These are phyloP conservation scores for Iberis pinnata DNA, from an alignment of 345 rosid species.

Conservation along the genomic window DNA sequence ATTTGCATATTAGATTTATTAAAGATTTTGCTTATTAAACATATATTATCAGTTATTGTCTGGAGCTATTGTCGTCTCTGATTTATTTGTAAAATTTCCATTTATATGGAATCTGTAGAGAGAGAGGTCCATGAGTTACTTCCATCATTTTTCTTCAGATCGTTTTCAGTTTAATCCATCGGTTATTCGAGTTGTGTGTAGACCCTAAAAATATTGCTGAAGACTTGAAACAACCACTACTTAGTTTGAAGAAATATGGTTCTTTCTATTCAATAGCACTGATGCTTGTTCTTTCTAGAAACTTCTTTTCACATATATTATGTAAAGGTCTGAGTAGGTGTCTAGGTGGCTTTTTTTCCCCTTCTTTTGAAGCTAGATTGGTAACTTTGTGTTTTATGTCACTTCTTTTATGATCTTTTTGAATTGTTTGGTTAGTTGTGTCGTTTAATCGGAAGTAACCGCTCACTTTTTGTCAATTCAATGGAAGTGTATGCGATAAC, in stretches of 20 bases:
- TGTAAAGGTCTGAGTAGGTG: conserved; percentile 62
- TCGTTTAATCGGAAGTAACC: conserved; percentile 17
- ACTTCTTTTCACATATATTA: conserved; percentile 42
- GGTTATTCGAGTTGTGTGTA: neutral
- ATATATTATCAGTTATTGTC: conserved; percentile 7
- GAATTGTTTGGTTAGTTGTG: conserved; percentile 23
- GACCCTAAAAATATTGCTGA: neutral
- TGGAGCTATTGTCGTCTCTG: conserved; percentile 11
- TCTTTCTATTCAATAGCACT: neutral
- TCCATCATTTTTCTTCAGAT: neutral
- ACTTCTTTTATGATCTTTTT: conserved; percentile 4
- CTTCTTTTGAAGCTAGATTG: neutral
- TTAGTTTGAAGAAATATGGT: conserved; percentile 11
- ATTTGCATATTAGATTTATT: conserved; percentile 12
- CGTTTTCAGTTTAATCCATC: neutral
- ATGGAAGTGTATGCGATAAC: conserved; percentile 29
- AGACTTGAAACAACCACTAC: neutral
- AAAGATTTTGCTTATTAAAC: conserved; percentile 5
- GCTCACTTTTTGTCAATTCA: conserved; percentile 20
- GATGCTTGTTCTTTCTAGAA: conserved; percentile 34
- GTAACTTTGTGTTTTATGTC: neutral
- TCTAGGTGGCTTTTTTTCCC: no score
- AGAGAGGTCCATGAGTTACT: neutral
- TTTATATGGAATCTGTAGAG: neutral
- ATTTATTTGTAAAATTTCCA: conserved; percentile 20